A percentile compares a stretch with the other conserved stretches of the same genome.
These are phyloP conservation scores for Bocquillonia castaneifolia DNA, from an alignment of 441 rosid species.

Conservation along the genomic window DNA sequence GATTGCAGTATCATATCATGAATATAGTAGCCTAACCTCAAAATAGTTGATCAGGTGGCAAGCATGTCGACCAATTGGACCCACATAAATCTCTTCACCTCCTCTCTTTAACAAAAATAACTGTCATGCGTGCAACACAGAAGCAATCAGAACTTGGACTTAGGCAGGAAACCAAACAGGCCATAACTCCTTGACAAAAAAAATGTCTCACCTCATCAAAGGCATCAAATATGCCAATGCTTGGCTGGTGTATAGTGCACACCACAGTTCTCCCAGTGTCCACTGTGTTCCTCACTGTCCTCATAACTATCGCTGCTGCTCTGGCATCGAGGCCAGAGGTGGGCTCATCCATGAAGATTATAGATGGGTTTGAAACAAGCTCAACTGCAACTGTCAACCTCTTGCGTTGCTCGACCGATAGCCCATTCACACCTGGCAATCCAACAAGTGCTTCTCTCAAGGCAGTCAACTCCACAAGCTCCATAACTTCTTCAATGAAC, in stretches of 20 bases:
- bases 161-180: neutral
- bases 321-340: slow-evolving; percentile 79
- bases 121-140: slow-evolving; percentile 30
- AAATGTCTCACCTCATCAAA: slow-evolving; percentile 53
- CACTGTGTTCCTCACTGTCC: slow-evolving; percentile 65
- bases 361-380: slow-evolving; percentile 65
- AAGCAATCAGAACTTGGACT: slow-evolving; percentile 24
- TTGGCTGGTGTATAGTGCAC: slow-evolving; percentile 74
- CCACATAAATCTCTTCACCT: slow-evolving; percentile 59
- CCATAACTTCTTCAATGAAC: slow-evolving; percentile 66
- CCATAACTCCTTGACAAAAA: neutral
- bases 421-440: slow-evolving; percentile 59
- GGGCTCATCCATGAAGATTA: slow-evolving; percentile 65
- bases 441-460: slow-evolving; percentile 58
- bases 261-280: slow-evolving; percentile 70
- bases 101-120: slow-evolving; percentile 52
- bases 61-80: slow-evolving; percentile 57
- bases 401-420: slow-evolving; percentile 63
- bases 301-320: slow-evolving; percentile 72
- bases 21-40: slow-evolving; percentile 38
- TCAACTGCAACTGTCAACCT: slow-evolving; percentile 69
- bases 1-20: neutral
- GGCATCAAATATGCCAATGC: slow-evolving; percentile 66
- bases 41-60: slow-evolving; percentile 49
- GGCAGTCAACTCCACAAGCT: slow-evolving; percentile 55